Conservation (phyloP, 2,329 filamentous ascomycete species). For the Hymenoscyphus salicellus region DNA sequence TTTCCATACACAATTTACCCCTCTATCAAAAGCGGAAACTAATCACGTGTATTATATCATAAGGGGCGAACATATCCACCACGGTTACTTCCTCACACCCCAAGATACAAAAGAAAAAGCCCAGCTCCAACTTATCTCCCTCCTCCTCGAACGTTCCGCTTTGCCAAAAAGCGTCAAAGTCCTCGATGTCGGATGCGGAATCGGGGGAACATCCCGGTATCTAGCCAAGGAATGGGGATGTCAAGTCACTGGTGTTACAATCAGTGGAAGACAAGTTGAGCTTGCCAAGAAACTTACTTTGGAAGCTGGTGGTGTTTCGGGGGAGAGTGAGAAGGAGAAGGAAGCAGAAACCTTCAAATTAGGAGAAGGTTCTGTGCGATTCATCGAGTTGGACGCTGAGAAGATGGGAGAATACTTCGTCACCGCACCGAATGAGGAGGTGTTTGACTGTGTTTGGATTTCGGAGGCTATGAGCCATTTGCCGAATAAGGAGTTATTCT, state of each 20-base stretch:
- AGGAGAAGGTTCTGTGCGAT: slow-evolving; percentile 48
- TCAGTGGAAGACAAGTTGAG: slow-evolving; percentile 57
- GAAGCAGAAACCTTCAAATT: slow-evolving; percentile 32
- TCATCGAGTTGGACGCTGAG: slow-evolving; percentile 60
- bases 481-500: slow-evolving; percentile 58
- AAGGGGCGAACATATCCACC: slow-evolving; percentile 63
- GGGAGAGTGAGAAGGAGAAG: slow-evolving; percentile 11
- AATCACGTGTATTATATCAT: neutral
- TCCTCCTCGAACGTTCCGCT: slow-evolving; percentile 50
- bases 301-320: slow-evolving; percentile 29
- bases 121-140: slow-evolving; percentile 54
- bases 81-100: slow-evolving; percentile 56
- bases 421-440: slow-evolving; percentile 30
- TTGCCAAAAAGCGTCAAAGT: slow-evolving; percentile 42
- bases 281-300: slow-evolving; percentile 52
- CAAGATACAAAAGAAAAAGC: slow-evolving; percentile 56
- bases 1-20: neutral
- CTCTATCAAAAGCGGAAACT: neutral
- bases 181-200: slow-evolving; percentile 59
- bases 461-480: slow-evolving; percentile 60
- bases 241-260: slow-evolving; percentile 57
- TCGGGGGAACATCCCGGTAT: slow-evolving; percentile 57
- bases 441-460: slow-evolving; percentile 60
- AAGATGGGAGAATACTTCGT: slow-evolving; percentile 55
- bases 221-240: slow-evolving; percentile 52